phyloP scores from a whole-genome alignment of 805 yeast genomes.

The Saturnispora mendoncae region DNA sequence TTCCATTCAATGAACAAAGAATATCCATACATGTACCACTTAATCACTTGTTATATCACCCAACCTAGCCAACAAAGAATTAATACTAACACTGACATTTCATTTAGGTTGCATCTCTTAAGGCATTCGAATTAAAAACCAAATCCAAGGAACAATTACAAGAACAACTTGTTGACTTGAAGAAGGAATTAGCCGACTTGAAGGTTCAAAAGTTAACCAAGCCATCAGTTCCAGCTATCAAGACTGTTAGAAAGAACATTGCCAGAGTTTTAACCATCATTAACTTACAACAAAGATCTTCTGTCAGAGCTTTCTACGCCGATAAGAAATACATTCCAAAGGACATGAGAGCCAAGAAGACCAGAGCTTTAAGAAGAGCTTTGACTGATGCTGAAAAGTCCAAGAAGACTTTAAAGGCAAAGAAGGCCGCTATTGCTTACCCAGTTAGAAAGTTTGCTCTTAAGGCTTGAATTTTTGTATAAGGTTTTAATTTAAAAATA shows the following conservation, averaged over 20 bases:
- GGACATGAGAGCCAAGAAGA: conserved; percentile 98
- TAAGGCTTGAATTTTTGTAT: conserved; percentile 68
- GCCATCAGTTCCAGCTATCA: conserved; percentile 92
- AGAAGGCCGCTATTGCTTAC: conserved; percentile 90
- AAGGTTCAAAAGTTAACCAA: conserved; percentile 92
- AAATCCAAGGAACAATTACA: conserved; percentile 96
- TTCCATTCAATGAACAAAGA: too few species aligned
- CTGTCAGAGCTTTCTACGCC: conserved; percentile 89
- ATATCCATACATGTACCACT: too few species aligned
- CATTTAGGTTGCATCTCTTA: conserved; percentile 64
- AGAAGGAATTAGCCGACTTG: conserved; percentile 92
- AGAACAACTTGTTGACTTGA: conserved; percentile 87
- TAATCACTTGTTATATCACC: too few species aligned
- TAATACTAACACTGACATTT: conserved; percentile 9
- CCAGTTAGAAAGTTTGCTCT: conserved; percentile 98
- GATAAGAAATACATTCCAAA: conserved; percentile 95
- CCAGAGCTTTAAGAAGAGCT: conserved; percentile 99
- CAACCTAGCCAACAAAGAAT: too few species aligned
- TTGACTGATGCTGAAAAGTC: conserved; percentile 81
- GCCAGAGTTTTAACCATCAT: conserved; percentile 97
- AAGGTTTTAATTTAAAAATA: conserved; percentile 1
- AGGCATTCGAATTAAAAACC: conserved; percentile 93
- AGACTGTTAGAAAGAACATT: conserved; percentile 95
- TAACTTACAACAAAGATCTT: conserved; percentile 93
- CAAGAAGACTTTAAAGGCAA: conserved; percentile 77